Conservation (phyloP, 2,329 filamentous ascomycete genomes). For the Amauroascus verrucosus region DNA sequence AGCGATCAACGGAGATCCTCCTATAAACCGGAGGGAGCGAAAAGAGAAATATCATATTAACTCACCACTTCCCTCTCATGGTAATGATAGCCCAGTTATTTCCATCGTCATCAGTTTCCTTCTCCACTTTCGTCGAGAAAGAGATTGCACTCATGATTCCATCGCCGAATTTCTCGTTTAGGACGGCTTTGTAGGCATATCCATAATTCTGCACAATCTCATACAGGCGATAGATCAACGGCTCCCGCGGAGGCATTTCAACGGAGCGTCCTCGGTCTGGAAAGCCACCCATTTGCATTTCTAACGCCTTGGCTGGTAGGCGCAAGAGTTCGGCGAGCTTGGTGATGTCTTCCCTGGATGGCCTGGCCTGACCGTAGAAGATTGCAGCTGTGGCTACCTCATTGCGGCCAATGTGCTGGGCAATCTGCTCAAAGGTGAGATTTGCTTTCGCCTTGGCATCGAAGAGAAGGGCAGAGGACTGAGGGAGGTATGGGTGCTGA, state of each 20-base stretch:
- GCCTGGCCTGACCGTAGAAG: conserved; percentile 79
- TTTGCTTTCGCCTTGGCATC: conserved; percentile 65
- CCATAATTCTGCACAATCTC: conserved; percentile 97
- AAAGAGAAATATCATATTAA: conserved; percentile 2
- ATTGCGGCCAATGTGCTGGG: conserved; percentile 59
- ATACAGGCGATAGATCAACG: conserved; percentile 79
- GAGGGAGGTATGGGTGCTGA: conserved; percentile 58
- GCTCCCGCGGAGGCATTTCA: conserved; percentile 76
- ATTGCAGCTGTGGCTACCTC: conserved; percentile 79
- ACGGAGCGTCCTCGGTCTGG: conserved; percentile 70
- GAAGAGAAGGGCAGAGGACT: conserved; percentile 64
- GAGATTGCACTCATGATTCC: conserved; percentile 96
- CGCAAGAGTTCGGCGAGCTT: conserved; percentile 57
- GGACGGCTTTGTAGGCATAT: conserved; percentile 85
- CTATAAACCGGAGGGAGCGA: background rate
- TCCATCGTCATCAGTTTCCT: conserved; percentile 79
- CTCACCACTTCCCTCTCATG: conserved; percentile 71
- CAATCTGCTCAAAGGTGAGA: conserved; percentile 71
- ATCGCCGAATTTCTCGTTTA: conserved; percentile 91
- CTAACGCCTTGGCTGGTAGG: conserved; percentile 48
- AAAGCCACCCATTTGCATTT: conserved; percentile 57
- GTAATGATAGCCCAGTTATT: conserved; percentile 77
- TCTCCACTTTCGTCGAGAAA: conserved; percentile 84
- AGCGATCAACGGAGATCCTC: conserved; percentile 8
- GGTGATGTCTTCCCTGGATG: conserved; percentile 57